These are phyloP conservation scores for Nymphaea colorata DNA, from an alignment of 164 flowering plant genomes.

Conservation along the genomic window DNA sequence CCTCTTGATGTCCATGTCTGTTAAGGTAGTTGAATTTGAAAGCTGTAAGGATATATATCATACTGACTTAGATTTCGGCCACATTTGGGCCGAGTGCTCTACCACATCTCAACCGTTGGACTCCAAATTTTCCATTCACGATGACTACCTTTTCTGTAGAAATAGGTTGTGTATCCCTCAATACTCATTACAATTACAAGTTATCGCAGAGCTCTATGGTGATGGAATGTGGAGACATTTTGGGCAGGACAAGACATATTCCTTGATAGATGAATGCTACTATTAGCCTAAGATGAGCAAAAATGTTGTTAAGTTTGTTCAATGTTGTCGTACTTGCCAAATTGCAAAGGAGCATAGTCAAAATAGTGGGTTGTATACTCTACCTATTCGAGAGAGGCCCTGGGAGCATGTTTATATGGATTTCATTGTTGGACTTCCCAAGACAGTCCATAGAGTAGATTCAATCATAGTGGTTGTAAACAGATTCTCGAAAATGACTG, in stretches of 20 bases:
- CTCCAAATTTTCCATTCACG: background rate
- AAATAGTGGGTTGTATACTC: background rate
- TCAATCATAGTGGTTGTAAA: background rate
- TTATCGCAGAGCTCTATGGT: background rate
- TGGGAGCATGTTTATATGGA: background rate
- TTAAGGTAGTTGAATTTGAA: background rate
- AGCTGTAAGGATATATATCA: background rate
- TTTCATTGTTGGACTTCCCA: background rate
- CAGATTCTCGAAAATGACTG: background rate
- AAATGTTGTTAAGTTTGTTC: no score
- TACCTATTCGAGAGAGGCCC: background rate
- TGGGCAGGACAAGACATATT: background rate
- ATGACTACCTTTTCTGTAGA: background rate
- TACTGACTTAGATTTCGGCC: background rate
- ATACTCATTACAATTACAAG: background rate
- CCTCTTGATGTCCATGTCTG: background rate
- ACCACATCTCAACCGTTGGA: background rate
- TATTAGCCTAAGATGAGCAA: no score
- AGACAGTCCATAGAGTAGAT: background rate
- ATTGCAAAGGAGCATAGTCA: no score
- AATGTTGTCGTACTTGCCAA: no score
- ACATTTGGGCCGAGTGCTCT: background rate
- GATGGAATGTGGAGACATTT: background rate
- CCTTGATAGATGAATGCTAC: no score
- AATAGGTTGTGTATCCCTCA: background rate